Evolutionary conservation across 176 grass and related monocot genomes (phyloP).

Genomic region (Avena atlantica): DNA sequence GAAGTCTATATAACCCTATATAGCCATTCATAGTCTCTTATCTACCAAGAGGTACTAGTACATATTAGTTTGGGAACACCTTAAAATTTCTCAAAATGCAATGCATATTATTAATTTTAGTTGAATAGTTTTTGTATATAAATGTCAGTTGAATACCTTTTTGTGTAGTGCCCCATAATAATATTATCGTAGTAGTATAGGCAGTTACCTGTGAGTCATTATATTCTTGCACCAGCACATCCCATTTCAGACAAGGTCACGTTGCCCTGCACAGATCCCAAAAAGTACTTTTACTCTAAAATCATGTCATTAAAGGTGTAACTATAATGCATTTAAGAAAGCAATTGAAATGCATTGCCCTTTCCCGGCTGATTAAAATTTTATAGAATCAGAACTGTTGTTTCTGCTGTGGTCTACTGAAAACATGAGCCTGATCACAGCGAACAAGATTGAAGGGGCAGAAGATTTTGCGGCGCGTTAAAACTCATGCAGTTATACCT

Average conservation of each 20-base stretch:
- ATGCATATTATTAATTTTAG: too few relatives aligned
- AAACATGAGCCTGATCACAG: neutral
- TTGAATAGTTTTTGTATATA: too few relatives aligned
- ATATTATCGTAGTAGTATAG: neutral
- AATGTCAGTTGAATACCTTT: neutral
- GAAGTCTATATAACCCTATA: too few relatives aligned
- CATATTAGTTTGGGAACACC: neutral
- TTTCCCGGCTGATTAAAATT: neutral
- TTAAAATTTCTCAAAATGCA: constrained; percentile 10
- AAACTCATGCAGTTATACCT: constrained; percentile 3
- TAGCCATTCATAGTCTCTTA: neutral
- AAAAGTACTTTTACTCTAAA: constrained; percentile 5
- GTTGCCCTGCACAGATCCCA: neutral
- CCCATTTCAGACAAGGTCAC: neutral
- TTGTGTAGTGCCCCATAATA: neutral
- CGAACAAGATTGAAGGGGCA: neutral
- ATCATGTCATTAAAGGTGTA: constrained; percentile 4
- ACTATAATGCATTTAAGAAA: constrained; percentile 2
- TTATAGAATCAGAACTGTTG: neutral
- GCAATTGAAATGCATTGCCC: constrained; percentile 23
- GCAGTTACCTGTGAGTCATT: neutral
- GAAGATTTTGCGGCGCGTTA: neutral
- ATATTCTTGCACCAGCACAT: constrained; percentile 2
- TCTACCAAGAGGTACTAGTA: neutral
- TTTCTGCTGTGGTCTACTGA: neutral